Conservation (phyloP, 305 asterid genomes). For the Fraxinus floribunda region DNA sequence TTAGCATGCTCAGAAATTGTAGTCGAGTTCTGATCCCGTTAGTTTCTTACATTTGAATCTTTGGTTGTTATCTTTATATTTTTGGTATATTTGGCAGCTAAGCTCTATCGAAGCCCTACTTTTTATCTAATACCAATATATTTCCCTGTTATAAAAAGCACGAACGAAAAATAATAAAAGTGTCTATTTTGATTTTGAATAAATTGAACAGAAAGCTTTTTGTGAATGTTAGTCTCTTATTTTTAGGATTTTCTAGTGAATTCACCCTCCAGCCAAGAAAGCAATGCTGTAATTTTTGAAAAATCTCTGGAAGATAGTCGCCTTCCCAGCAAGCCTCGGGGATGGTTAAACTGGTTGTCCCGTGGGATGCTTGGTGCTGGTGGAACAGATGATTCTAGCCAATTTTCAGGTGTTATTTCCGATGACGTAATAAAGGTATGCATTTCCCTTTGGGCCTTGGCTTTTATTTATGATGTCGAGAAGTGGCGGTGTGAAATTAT, state of each 20-base stretch:
- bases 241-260: slow-evolving; percentile 70
- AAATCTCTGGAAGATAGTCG: slow-evolving; percentile 64
- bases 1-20: slow-evolving; percentile 6
- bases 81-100: slow-evolving; percentile 11
- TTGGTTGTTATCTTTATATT: neutral
- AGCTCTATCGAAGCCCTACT: slow-evolving; percentile 1
- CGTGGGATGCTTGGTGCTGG: slow-evolving; percentile 99
- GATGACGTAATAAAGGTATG: slow-evolving; percentile 88
- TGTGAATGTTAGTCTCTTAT: slow-evolving; percentile 18
- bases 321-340: slow-evolving; percentile 72
- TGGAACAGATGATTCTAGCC: slow-evolving; percentile 87
- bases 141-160: slow-evolving; percentile 13
- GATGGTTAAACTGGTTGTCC: slow-evolving; percentile 98
- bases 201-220: slow-evolving; percentile 9
- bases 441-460: slow-evolving; percentile 16
- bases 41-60: slow-evolving; percentile 6
- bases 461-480: slow-evolving; percentile 11
- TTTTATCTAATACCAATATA: slow-evolving; percentile 16
- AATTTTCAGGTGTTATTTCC: slow-evolving; percentile 90
- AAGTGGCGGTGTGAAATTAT: slow-evolving; percentile 2
- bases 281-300: slow-evolving; percentile 46
- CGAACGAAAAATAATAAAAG: slow-evolving; percentile 12
- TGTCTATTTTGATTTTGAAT: slow-evolving; percentile 15
- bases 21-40: slow-evolving; percentile 19
- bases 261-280: slow-evolving; percentile 45